phyloP scores from a whole-genome alignment of 2,329 filamentous ascomycete species.

The Hypocrella siamensis region DNA sequence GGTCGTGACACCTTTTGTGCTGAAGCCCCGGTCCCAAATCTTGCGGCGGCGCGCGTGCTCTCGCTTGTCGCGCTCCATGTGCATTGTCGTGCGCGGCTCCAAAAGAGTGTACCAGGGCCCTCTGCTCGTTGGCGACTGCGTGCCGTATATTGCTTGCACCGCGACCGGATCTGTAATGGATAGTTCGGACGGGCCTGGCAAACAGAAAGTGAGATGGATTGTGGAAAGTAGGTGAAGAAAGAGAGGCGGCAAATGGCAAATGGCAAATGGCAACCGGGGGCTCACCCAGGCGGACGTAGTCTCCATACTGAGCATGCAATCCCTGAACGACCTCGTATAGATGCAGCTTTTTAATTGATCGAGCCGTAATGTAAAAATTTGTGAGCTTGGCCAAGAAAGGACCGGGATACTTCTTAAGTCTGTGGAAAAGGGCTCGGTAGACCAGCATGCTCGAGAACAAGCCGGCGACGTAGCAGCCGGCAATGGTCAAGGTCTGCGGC shows the following conservation, averaged over 20 bases:
- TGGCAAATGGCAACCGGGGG: background rate
- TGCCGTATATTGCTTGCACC: background rate
- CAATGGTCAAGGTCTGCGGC: no score
- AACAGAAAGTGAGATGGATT: background rate
- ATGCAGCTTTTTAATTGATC: conserved; percentile 1
- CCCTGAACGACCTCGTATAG: no score
- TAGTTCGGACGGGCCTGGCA: background rate
- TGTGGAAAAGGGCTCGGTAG: conserved; percentile 3
- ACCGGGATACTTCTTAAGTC: conserved; percentile 1
- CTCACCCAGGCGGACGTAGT: conserved; percentile 3
- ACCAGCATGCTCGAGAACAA: conserved; percentile 1
- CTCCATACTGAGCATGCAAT: conserved; percentile 2
- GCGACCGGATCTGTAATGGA: conserved; percentile 1
- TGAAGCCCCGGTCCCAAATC: conserved; percentile 1
- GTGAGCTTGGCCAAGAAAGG: conserved; percentile 2
- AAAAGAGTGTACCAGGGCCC: conserved; percentile 1
- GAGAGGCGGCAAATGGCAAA: background rate
- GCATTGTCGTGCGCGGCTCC: background rate
- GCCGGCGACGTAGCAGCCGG: background rate
- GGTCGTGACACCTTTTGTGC: conserved; percentile 1
- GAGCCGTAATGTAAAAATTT: conserved; percentile 1
- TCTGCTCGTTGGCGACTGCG: background rate
- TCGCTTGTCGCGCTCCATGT: background rate
- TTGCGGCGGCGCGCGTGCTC: conserved; percentile 1
- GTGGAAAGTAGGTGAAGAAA: background rate